Evolutionary conservation across 2,329 filamentous ascomycete species (phyloP).

Genomic region (Curvularia lunata): DNA sequence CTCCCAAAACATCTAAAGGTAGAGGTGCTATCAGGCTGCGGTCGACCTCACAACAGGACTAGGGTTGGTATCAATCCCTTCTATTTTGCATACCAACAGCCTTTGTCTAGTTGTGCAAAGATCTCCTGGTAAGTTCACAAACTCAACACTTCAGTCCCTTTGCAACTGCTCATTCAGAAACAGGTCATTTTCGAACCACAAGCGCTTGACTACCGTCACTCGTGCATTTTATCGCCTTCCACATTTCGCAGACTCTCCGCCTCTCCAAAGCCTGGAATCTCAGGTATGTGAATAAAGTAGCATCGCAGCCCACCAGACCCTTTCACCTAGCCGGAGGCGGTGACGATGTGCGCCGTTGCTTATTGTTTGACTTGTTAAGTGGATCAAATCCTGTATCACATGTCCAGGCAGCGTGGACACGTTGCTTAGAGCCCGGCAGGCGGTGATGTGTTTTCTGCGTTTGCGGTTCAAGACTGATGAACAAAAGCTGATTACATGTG

Average conservation of each 20-base stretch:
- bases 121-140: not conserved
- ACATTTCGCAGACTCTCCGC: not conserved
- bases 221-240: not conserved
- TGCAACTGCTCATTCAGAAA: not conserved
- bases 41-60: slow-evolving; percentile 1
- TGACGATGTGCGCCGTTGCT: slow-evolving; percentile 13
- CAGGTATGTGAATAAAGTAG: slow-evolving; percentile 21
- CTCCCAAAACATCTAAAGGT: not conserved
- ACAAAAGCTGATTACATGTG: slow-evolving; percentile 9
- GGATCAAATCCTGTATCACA: slow-evolving; percentile 3
- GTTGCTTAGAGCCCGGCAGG: not conserved
- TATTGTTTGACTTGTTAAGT: slow-evolving; percentile 8
- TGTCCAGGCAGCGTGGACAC: slow-evolving; percentile 2
- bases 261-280: not conserved
- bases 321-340: slow-evolving; percentile 13
- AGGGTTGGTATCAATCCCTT: not conserved
- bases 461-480: not conserved
- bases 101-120: not conserved
- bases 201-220: not conserved
- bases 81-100: not conserved
- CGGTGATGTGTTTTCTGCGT: slow-evolving; percentile 5
- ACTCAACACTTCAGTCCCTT: not conserved
- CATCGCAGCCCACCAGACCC: slow-evolving; percentile 4
- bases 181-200: not conserved
- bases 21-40: slow-evolving; percentile 15